These are phyloP conservation scores for Rhizopogon vinicolor DNA, from an alignment of 768 basidiomycete species.

Conservation along the genomic window DNA sequence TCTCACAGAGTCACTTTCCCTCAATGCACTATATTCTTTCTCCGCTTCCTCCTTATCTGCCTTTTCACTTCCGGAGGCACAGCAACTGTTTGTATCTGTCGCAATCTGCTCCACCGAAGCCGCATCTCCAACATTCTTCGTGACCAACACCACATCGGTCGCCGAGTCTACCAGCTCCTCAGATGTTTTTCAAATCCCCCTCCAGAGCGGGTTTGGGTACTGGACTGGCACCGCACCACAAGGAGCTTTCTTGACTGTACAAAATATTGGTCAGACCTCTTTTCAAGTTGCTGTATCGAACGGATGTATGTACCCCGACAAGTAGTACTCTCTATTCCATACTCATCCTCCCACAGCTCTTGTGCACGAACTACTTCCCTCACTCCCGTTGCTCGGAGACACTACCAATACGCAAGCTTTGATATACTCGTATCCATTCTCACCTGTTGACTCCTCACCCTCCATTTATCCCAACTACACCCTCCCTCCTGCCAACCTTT, in stretches of 20 bases:
- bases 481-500: constrained; percentile 52
- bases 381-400: constrained; percentile 62
- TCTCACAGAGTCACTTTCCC: constrained; percentile 16
- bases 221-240: constrained; percentile 43
- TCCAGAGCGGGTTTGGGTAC: constrained; percentile 45
- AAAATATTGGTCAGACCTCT: constrained; percentile 32
- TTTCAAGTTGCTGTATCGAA: constrained; percentile 60
- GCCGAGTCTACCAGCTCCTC: constrained; percentile 19
- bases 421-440: constrained; percentile 62
- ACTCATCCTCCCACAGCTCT: constrained; percentile 32
- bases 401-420: constrained; percentile 70
- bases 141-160: constrained; percentile 37
- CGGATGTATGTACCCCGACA: constrained; percentile 24
- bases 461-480: constrained; percentile 76
- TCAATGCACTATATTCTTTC: constrained; percentile 35
- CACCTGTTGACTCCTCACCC: constrained; percentile 18
- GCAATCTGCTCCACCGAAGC: constrained; percentile 39
- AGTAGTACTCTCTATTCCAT: neutral
- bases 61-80: constrained; percentile 37
- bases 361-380: constrained; percentile 39
- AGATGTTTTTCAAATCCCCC: constrained; percentile 43
- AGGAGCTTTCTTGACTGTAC: constrained; percentile 52
- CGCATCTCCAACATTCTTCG: constrained; percentile 47
- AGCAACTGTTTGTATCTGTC: constrained; percentile 40
- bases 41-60: constrained; percentile 24